Evolutionary conservation across 2,329 filamentous ascomycete species (phyloP).

Genomic region (Chaetothyriales sp.): DNA sequence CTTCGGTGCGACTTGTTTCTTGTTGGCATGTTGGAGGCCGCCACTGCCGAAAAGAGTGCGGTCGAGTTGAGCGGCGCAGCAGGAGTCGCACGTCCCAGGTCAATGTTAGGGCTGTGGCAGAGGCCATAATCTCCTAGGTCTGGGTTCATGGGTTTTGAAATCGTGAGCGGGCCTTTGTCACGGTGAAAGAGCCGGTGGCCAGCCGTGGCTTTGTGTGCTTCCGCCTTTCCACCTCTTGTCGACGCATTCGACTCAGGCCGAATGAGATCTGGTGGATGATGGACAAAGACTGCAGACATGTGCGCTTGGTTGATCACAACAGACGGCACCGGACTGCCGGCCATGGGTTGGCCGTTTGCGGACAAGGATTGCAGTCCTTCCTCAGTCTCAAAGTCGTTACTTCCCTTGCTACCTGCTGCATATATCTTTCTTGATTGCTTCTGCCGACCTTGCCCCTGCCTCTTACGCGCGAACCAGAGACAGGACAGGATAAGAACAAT

Average conservation of each 20-base stretch:
- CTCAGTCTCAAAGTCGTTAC: conserved; percentile 27
- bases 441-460: conserved; percentile 33
- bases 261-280: conserved; percentile 15
- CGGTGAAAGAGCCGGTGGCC: conserved; percentile 11
- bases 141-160: conserved; percentile 18
- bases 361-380: conserved; percentile 33
- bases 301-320: conserved; percentile 13
- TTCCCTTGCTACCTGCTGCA: conserved; percentile 41
- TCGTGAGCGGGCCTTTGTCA: conserved; percentile 9
- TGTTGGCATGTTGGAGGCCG: conserved; percentile 1
- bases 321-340: conserved; percentile 29
- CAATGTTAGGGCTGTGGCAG: conserved; percentile 11
- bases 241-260: not conserved
- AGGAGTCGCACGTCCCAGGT: conserved; percentile 15
- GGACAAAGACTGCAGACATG: conserved; percentile 5
- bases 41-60: not conserved
- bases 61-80: conserved; percentile 2
- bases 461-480: conserved; percentile 47
- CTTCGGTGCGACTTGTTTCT: conserved; percentile 23
- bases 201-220: not conserved
- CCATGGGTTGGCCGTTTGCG: conserved; percentile 32
- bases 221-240: not conserved
- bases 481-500: conserved; percentile 62
- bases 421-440: conserved; percentile 34
- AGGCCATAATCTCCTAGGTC: conserved; percentile 13